These are phyloP conservation scores for Lactarius sp. DNA, from an alignment of 768 basidiomycete species.

Conservation along the genomic window DNA sequence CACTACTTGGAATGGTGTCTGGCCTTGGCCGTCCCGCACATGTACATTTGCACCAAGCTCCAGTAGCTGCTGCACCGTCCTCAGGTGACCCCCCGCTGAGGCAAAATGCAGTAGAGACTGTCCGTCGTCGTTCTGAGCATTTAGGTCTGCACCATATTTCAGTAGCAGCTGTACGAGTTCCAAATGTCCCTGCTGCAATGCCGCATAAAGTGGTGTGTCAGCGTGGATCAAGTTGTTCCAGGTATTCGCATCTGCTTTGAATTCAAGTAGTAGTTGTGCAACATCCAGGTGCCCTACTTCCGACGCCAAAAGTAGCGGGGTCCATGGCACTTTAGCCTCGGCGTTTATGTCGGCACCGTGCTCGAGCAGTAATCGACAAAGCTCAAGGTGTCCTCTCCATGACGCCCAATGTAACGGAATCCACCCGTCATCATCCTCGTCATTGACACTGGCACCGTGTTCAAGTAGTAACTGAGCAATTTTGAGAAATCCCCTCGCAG, in stretches of 20 bases:
- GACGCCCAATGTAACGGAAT: not conserved
- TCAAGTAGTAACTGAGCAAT: not conserved
- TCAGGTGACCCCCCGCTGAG: not conserved
- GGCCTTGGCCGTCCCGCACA: not conserved
- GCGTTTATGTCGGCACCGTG: not conserved
- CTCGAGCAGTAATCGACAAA: not conserved
- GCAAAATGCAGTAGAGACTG: not conserved
- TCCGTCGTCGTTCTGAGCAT: not conserved
- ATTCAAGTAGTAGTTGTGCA: not conserved
- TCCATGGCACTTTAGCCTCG: not conserved
- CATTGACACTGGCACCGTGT: not conserved
- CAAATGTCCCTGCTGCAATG: no score
- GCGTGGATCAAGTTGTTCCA: no score
- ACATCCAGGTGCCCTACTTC: not conserved
- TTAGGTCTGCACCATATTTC: not conserved
- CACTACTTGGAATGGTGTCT: not conserved
- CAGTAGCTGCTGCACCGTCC: not conserved
- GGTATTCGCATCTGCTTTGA: no score
- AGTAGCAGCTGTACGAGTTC: not conserved
- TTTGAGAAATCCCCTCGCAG: not conserved
- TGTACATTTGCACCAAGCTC: not conserved
- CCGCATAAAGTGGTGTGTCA: no score
- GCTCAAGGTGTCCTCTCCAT: not conserved
- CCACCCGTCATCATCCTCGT: rapidly evolving
- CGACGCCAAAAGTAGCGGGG: not conserved